Base-by-base conservation (phyloP, 495 filamentous ascomycete genomes). In the Thermothielavioides terrestris region DNA sequence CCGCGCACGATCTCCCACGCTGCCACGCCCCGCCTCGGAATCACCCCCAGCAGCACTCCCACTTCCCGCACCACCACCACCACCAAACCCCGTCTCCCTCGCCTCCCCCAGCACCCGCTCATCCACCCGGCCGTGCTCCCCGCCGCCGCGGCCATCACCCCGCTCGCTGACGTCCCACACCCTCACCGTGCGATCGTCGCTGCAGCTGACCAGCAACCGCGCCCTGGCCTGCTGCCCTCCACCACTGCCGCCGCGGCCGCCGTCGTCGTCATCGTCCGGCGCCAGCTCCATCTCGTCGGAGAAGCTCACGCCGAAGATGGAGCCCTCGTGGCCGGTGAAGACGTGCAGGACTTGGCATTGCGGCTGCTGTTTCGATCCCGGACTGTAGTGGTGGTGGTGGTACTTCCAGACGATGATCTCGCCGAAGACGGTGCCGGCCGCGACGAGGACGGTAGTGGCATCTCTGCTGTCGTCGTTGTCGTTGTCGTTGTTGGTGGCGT, bases 391-490 rank as follows among this genome's bases (percentile, higher is more conserved):
- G 36, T 54, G 35, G 6, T 75, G 54, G 35, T 71, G 65, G 55
- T 80, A 86, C 50, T 84, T 90, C 91, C 90, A 97, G 3, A 95
- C 76, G 11, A 95, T 71, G 23, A 96, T 84, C 63, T 97, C 89
- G 1, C 92, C 92, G 64, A 95, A 96, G 0, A 88, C 89, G 0
- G 94, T 96, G 1, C 92, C 92, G 2, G 86, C 85, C 23, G 88
- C 86, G 12, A 95, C 75, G 22, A 97, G 72, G 28, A 95, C 62
- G 34, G 69, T 67, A n/a, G n/a, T n/a, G n/a, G n/a, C n/a, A n/a
- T n/a, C n/a, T n/a, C n/a, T n/a, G n/a, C n/a, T n/a, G n/a, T n/a
- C n/a, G n/a, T n/a, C n/a, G n/a, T n/a, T n/a, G n/a, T n/a, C n/a
- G n/a, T n/a, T n/a, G n/a, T n/a, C n/a, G n/a, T n/a, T n/a, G n/a